Base-by-base conservation (phyloP, 345 rosid species). In the Corymbia maculata region DNA sequence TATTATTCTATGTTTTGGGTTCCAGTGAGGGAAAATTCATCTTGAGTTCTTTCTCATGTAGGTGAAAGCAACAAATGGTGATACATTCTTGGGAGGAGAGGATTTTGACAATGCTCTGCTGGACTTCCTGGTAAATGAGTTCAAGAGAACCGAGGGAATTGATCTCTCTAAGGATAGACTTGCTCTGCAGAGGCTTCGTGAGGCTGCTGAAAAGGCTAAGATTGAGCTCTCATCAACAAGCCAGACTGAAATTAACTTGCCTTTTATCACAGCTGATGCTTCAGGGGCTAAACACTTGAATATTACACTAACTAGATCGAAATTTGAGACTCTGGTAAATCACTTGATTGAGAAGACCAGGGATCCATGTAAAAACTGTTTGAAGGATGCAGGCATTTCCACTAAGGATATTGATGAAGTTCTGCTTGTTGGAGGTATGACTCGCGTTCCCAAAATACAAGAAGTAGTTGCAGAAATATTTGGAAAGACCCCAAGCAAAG, bases 31-130 rank as follows among this genome's bases (percentile, higher is more conserved):
- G 85, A n/a, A 55, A 32, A 45, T 52, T 89, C 26, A 52, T 66
- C 85, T 66, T 28, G 44, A 70, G 28, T 42, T 47, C 64, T 32
- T 19, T 89, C 85, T 32, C 13, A 24, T 87, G 53, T 51, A 92
- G 94, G 94, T 92, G 51, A 92, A 92, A 92, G 94, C 92, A 32
- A 92, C 94, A 52, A 92, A 92, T 90, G 93, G 93, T 3, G 93
- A 92, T 86, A 92, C 93, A 32, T 92, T 92, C 87, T 84, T 92
- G 89, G 93, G 93, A 68, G 93, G 93, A 53, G 92, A 92, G 52
- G 93, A 92, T 64, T 92, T 92, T 86, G 93, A 92, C 70, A 92
- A 91, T 88, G 87, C 93, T 26, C 79, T 92, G 55, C 50, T 92
- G 47, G 93, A 92, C 42, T 92, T 86, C 90, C 79, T 92, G 32